phyloP scores from a whole-genome alignment of 2,329 filamentous ascomycete genomes.

The Penicillium janthinellum region DNA sequence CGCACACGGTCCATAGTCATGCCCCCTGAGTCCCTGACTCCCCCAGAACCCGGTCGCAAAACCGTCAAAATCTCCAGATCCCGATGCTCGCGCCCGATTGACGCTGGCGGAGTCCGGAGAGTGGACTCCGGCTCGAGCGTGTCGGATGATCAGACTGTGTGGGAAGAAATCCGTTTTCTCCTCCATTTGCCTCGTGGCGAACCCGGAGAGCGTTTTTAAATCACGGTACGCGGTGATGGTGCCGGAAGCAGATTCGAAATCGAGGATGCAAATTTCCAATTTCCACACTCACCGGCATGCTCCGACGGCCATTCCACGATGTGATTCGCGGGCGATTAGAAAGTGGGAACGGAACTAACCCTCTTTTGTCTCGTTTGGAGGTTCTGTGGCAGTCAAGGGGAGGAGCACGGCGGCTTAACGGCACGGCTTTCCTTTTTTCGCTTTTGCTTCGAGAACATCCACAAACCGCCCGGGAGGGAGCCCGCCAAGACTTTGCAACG shows the following conservation, averaged over 20 bases:
- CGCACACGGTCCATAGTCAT: neutral
- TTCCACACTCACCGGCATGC: conserved; percentile 19
- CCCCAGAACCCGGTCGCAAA: neutral
- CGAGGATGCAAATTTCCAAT: neutral
- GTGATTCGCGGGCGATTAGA: conserved; percentile 13
- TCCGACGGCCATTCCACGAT: conserved; percentile 6
- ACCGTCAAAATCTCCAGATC: neutral
- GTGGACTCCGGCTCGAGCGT: conserved; percentile 2
- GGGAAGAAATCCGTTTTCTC: neutral
- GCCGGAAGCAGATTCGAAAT: neutral
- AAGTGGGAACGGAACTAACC: conserved; percentile 16
- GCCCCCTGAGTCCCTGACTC: neutral
- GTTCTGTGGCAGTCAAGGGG: too few relatives aligned
- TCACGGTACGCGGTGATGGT: neutral
- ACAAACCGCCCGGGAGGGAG: neutral
- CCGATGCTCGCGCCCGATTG: neutral
- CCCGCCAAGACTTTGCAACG: neutral
- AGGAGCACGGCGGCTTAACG: neutral
- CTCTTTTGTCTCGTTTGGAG: neutral
- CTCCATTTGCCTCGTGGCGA: conserved; percentile 8
- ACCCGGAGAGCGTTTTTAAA: conserved; percentile 1
- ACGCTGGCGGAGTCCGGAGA: conserved; percentile 4
- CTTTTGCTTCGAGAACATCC: conserved; percentile 11
- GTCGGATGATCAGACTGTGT: neutral
- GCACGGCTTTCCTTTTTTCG: neutral